Evolutionary conservation across 208 protist species (phyloP).

Genomic region (Wallacemonas sp.): DNA sequence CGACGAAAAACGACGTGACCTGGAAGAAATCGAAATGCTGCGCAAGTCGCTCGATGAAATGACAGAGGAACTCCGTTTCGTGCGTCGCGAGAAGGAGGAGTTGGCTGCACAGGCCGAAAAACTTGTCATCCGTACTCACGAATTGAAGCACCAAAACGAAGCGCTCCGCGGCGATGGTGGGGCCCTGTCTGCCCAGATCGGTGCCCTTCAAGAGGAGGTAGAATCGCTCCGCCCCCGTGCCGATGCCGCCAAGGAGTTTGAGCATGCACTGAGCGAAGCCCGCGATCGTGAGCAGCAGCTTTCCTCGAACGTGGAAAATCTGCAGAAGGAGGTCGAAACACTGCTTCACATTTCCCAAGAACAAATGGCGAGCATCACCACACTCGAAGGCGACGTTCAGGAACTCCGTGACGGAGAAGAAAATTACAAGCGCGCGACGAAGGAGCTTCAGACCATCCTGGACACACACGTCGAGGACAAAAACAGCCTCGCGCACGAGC

Average conservation of each 20-base stretch:
- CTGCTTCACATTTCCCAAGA: conserved; percentile 20
- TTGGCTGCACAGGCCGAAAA: conserved; percentile 34
- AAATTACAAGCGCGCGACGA: conserved; percentile 28
- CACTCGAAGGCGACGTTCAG: conserved; percentile 41
- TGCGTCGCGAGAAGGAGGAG: conserved; percentile 26
- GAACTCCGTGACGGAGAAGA: conserved; percentile 28
- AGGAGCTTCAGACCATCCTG: conserved; percentile 32
- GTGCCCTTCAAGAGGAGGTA: neutral
- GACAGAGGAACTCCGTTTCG: conserved; percentile 23
- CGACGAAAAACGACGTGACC: conserved; percentile 21
- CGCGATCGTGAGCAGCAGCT: conserved; percentile 10
- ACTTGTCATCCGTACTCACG: conserved; percentile 25
- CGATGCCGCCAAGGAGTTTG: neutral
- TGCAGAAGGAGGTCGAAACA: conserved; percentile 14
- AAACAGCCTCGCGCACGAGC: conserved; percentile 51
- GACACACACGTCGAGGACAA: conserved; percentile 23
- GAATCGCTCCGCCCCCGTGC: conserved; percentile 5
- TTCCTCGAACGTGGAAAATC: neutral
- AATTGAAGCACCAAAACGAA: conserved; percentile 37
- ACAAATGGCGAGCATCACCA: conserved; percentile 43
- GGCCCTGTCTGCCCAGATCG: neutral
- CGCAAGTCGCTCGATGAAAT: conserved; percentile 17
- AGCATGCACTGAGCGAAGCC: neutral
- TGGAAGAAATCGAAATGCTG: conserved; percentile 27
- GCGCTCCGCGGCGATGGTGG: conserved; percentile 6